Evolutionary conservation across 2,329 filamentous ascomycete genomes (phyloP), one percentile per base, ranked within the genome.

Genomic region (Aspergillus phoenicis): DNA sequence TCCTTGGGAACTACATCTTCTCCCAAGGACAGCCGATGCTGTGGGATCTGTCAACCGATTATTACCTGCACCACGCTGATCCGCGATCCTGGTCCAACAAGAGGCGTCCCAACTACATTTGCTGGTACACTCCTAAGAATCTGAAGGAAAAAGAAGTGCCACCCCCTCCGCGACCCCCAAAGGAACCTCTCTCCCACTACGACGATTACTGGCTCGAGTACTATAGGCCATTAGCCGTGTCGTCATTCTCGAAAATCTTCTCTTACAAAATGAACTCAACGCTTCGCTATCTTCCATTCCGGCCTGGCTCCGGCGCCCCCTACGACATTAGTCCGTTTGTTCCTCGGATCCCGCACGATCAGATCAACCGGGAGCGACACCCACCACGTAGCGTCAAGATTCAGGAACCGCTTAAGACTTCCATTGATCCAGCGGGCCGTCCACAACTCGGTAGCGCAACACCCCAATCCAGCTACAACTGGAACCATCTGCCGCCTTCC

Each of bases 161-260:
- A 4, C 82, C 83, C 6, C 70, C 62, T 36, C 69, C 71, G 41
- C 65, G 61, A 45, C 64, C 63, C 13, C 70, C 75, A 4, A 74
- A 73, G 53, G 71, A 73, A 5, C 64, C 72, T 13, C 60, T 75
- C 64, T 74, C 69, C 79, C 87, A 85, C 62, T 92, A 91, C 62
- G 94, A 98, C 72, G 93, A 98, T 75, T 99, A 97, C 76, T 99
- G 95, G 95, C 82, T 95, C 7, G 95, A 99, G 74, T 98, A 97
- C 75, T 99, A 99, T 73, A 88, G 93, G 13, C 95, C 95, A 0
- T 84, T 91, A 7, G 91, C 91, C 0, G 80, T 98, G 1, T 97
- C 95, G 0, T 95, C 92, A 0, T 92, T 98, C 66, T 85, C 89
- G 13, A 99, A 97, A 73, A 90, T 97, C 74, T 97, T 97, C 73